phyloP scores from a whole-genome alignment of 345 rosid genomes.

The Euphorbia peplus region DNA sequence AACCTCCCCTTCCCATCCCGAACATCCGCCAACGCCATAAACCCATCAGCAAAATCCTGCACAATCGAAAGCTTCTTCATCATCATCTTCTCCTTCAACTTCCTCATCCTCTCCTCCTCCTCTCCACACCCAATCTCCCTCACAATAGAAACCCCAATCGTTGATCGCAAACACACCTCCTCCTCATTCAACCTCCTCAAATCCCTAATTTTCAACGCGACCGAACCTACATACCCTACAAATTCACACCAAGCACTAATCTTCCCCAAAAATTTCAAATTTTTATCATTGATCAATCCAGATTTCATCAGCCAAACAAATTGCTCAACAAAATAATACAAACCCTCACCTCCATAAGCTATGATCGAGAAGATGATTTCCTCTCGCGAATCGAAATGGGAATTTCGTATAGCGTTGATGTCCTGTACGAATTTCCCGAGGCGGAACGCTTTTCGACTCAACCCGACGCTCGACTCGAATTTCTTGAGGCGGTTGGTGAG shows the following conservation, averaged over 20 bases:
- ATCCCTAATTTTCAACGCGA: conserved; percentile 66
- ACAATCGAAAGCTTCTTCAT: conserved; percentile 69
- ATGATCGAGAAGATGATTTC: conserved; percentile 41
- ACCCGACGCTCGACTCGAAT: conserved; percentile 94
- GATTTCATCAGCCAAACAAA: conserved; percentile 84
- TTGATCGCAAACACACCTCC: conserved; percentile 46
- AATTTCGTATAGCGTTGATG: conserved; percentile 59
- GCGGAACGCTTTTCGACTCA: conserved; percentile 94
- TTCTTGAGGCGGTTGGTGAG: conserved; percentile 47
- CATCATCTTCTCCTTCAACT: conserved; percentile 59
- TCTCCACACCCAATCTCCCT: conserved; percentile 43
- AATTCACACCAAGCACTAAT: conserved; percentile 84
- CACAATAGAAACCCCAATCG: conserved; percentile 45
- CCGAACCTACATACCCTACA: conserved; percentile 68
- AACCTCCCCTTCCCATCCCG: conserved; percentile 63
- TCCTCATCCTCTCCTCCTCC: conserved; percentile 51
- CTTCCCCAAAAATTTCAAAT: conserved; percentile 46
- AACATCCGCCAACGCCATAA: conserved; percentile 77
- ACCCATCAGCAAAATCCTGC: conserved; percentile 85
- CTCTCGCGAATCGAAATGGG: conserved; percentile 42
- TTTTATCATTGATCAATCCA: conserved; percentile 61
- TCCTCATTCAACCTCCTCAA: conserved; percentile 51
- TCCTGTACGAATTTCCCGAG: conserved; percentile 90
- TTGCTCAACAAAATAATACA: conserved; percentile 78
- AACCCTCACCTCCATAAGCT: conserved; percentile 87